Base-by-base conservation (phyloP, 2,329 filamentous ascomycete species). In the Ceratocystis harringtonii region DNA sequence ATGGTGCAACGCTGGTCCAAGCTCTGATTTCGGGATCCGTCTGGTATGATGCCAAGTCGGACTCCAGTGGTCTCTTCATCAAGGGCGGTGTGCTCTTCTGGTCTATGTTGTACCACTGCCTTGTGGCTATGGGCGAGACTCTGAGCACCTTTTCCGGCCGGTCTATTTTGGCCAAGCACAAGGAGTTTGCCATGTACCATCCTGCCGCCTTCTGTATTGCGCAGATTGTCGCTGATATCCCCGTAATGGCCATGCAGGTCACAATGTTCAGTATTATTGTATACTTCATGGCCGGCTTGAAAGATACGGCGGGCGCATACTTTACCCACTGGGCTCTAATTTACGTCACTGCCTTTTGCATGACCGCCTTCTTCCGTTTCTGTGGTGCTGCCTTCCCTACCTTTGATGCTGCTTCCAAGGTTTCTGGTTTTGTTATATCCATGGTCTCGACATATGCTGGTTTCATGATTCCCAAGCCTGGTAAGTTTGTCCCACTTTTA, bases 11-110 rank as follows among this genome's bases (percentile, higher is more conserved):
- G 1, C 70, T 87, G 6, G 70, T 78, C 0, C 82, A 86, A 69
- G 84, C 85, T 0, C 73, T 89, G 4, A 81, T 88, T 66, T 77
- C 80, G 1, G 85, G 85, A 5, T 87, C 84, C 0, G 77, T 88
- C 2, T 89, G 89, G 73, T 89, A 88, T 73, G 78, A 84, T 65
- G 81, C 84, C 0, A 79, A 84, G 0, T 67, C 75, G 28, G 82
- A 80, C 62, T 82, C 83, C 0, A 77, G 74, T 0, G 86, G 85
- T 7, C 73, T 89, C 0, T 88, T 88, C 71, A 71, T 81, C 69
- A 87, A 87, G 69, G 78, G 80, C 0, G 86, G 85, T 63, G 80
- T 84, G 0, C 74, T 86, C 3, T 89, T 88, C 76, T 80, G 88
- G 62, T 76, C 84, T 0, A 75, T 88, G 0, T 75, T 89, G 0